A percentile compares a stretch with the other conserved stretches of the same genome.
Evolutionary conservation across 176 grass and related monocot genomes (phyloP).

Genomic region (Typha latifolia): DNA sequence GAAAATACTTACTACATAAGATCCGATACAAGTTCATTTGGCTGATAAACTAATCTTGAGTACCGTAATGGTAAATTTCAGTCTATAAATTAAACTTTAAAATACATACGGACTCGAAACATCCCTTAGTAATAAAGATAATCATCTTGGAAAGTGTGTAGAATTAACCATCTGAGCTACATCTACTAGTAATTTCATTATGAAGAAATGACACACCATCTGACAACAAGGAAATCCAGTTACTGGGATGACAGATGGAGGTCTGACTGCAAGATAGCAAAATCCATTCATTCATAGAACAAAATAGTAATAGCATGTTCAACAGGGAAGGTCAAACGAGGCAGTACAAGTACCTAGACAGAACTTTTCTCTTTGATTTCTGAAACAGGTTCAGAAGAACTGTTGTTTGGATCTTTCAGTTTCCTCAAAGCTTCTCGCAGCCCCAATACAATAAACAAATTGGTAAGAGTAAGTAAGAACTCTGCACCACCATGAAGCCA

Average conservation of each 20-base stretch:
- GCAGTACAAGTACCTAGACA: constrained; percentile 30
- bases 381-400: constrained; percentile 22
- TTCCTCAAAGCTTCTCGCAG: constrained; percentile 65
- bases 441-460: constrained; percentile 71
- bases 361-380: constrained; percentile 57
- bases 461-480: constrained; percentile 82
- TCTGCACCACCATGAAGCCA: constrained; percentile 71
- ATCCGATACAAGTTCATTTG: too few relatives aligned
- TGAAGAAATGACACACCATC: neutral
- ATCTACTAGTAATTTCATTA: neutral
- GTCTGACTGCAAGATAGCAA: neutral
- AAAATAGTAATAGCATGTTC: neutral
- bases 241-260: neutral
- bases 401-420: constrained; percentile 32
- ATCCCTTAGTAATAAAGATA: too few relatives aligned
- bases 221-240: neutral
- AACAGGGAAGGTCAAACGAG: neutral
- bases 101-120: too few relatives aligned
- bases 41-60: too few relatives aligned
- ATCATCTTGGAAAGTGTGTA: too few relatives aligned
- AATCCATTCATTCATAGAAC: neutral
- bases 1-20: too few relatives aligned
- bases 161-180: neutral
- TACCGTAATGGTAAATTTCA: too few relatives aligned
- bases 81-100: too few relatives aligned